These are phyloP conservation scores for Penicillium manginii DNA, from an alignment of 495 filamentous ascomycete genomes.

Conservation along the genomic window DNA sequence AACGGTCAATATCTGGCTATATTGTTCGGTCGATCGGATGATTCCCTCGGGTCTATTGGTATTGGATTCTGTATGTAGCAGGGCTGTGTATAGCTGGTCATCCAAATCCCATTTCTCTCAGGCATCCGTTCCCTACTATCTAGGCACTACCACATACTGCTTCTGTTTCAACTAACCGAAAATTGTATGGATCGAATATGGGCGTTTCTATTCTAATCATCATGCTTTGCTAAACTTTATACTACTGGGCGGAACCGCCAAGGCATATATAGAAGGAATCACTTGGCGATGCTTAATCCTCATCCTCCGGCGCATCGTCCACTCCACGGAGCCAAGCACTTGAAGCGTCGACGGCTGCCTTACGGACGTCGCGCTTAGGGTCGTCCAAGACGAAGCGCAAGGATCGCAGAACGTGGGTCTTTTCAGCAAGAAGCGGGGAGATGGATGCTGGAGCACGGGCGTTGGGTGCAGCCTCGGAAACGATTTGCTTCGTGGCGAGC, in stretches of 20 bases:
- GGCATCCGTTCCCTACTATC: background rate
- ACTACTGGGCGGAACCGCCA: background rate
- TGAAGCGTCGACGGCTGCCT: conserved; percentile 69
- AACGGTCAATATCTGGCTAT: conserved; percentile 1
- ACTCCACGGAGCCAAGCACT: conserved; percentile 62
- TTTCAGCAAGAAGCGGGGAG: conserved; percentile 60
- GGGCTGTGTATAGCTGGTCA: conserved; percentile 7
- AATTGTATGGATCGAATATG: background rate
- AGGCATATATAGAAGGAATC: background rate
- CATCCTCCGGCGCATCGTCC: conserved; percentile 64
- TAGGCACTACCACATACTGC: background rate
- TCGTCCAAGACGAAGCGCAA: conserved; percentile 65
- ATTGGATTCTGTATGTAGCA: conserved; percentile 6
- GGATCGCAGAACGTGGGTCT: conserved; percentile 56
- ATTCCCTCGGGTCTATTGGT: background rate
- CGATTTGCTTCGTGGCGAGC: conserved; percentile 48
- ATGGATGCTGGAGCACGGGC: conserved; percentile 39
- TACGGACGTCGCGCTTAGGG: conserved; percentile 66
- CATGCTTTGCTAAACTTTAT: conserved; percentile 5
- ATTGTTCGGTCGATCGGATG: background rate
- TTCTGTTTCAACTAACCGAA: background rate
- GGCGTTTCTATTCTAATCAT: conserved; percentile 2
- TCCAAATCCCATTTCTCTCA: conserved; percentile 1
- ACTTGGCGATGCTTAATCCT: conserved; percentile 40
- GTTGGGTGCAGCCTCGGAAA: conserved; percentile 27